Conservation (phyloP, 768 basidiomycete genomes). For the Coprinopsis cinerea region DNA sequence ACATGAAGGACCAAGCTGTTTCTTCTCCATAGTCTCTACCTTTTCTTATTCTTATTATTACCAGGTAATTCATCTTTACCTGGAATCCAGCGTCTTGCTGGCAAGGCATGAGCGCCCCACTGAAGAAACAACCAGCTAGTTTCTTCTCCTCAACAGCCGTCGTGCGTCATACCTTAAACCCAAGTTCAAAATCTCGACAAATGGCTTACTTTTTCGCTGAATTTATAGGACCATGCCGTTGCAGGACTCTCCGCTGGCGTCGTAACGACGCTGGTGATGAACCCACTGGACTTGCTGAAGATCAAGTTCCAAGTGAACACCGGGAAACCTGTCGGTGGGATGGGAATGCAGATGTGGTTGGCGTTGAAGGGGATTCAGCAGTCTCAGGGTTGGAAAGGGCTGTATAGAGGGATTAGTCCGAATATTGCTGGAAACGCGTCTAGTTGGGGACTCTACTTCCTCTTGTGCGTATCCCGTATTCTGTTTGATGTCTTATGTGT, state of each 20-base stretch:
- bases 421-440: constrained; percentile 94
- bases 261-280: constrained; percentile 91
- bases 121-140: constrained; percentile 36
- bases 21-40: neutral
- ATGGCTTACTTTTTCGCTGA: neutral
- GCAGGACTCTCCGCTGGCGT: constrained; percentile 92
- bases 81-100: constrained; percentile 9
- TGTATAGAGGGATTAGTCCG: constrained; percentile 86
- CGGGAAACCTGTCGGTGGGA: constrained; percentile 47
- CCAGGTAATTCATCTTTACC: neutral
- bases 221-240: constrained; percentile 81
- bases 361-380: constrained; percentile 69
- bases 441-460: constrained; percentile 97
- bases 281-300: constrained; percentile 94
- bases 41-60: too few species aligned
- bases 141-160: constrained; percentile 47
- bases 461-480: constrained; percentile 65
- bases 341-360: constrained; percentile 71
- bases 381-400: constrained; percentile 72
- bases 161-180: constrained; percentile 22
- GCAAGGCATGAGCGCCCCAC: constrained; percentile 6
- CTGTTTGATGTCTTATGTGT: neutral
- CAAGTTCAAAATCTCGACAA: neutral
- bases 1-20: neutral
- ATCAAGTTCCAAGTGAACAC: constrained; percentile 89